phyloP scores from a whole-genome alignment of 2,329 filamentous ascomycete genomes.

The Chaetomium sp. region DNA sequence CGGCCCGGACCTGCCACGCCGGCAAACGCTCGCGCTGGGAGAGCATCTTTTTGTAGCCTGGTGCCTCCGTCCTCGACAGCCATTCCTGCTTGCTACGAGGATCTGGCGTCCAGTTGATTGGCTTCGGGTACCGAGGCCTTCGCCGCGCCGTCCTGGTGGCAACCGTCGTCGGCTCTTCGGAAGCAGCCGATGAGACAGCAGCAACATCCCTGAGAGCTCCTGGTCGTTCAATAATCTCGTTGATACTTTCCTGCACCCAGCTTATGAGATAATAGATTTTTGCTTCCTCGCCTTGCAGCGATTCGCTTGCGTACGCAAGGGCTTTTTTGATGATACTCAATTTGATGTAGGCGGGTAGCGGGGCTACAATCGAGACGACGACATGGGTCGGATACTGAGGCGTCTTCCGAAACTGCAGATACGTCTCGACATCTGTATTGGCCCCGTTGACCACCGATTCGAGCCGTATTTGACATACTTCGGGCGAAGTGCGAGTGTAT shows the following conservation, averaged over 20 bases:
- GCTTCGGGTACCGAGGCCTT: constrained; percentile 53
- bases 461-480: constrained; percentile 71
- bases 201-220: constrained; percentile 84
- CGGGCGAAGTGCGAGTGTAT: constrained; percentile 61
- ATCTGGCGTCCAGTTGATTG: constrained; percentile 66
- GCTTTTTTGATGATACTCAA: constrained; percentile 82
- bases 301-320: constrained; percentile 68
- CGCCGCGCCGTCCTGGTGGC: constrained; percentile 36
- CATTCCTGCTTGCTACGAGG: constrained; percentile 66
- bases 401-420: constrained; percentile 69
- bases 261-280: constrained; percentile 84
- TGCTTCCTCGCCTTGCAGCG: constrained; percentile 82
- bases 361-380: constrained; percentile 69
- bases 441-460: constrained; percentile 56
- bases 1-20: constrained; percentile 81
- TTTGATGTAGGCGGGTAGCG: constrained; percentile 88
- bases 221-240: constrained; percentile 79
- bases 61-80: constrained; percentile 65
- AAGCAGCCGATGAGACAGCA: constrained; percentile 69
- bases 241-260: constrained; percentile 86
- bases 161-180: constrained; percentile 48
- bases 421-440: constrained; percentile 54
- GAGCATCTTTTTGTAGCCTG: constrained; percentile 74
- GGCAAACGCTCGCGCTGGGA: constrained; percentile 72
- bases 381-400: constrained; percentile 70